These are phyloP conservation scores for Salpingoeca rosetta DNA, from an alignment of 78 protist species.

Conservation along the genomic window DNA sequence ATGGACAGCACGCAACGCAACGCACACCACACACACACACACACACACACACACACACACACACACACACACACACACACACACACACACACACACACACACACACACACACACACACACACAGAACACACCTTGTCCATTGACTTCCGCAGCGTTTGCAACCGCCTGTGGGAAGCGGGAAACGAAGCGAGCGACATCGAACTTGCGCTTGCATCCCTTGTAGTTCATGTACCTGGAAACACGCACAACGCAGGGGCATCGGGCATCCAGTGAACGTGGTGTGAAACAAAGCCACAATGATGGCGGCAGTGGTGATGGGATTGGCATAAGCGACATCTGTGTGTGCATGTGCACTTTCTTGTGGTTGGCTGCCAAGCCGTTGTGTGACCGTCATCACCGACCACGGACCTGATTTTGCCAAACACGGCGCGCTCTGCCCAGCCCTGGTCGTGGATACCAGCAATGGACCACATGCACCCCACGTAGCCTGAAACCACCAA, in stretches of 20 bases:
- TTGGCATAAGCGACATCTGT: no score
- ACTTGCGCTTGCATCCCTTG: conserved; percentile 62
- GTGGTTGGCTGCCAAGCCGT: no score
- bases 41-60: background rate
- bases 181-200: conserved; percentile 20
- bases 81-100: background rate
- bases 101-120: background rate
- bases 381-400: no score
- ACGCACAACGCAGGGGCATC: background rate
- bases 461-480: conserved; percentile 17
- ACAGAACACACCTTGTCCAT: background rate
- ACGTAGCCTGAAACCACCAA: background rate
- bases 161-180: background rate
- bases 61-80: background rate
- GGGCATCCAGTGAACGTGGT: no score
- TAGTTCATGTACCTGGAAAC: conserved; percentile 35
- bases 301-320: no score
- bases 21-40: background rate
- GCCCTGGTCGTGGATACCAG: conserved; percentile 49
- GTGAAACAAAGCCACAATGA: no score
- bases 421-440: conserved; percentile 46
- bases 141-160: background rate
- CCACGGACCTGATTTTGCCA: conserved; percentile 48
- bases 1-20: no score
- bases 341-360: no score